phyloP scores from a whole-genome alignment of 129 eudicot species.

The Saussurea involucrata region DNA sequence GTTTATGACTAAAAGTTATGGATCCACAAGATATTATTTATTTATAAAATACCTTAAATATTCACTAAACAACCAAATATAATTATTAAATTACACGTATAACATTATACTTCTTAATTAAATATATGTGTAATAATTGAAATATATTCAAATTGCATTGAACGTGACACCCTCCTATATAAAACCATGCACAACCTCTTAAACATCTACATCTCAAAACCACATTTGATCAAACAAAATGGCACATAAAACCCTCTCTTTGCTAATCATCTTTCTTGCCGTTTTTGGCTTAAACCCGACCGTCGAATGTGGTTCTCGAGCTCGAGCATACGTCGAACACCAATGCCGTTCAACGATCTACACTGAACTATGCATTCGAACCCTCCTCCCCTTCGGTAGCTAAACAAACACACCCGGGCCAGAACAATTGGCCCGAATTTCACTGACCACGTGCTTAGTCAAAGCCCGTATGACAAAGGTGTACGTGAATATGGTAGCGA shows the following conservation, averaged over 20 bases:
- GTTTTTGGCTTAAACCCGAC: constrained; percentile 31
- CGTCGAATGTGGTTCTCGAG: constrained; percentile 40
- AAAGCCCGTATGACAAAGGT: constrained; percentile 50
- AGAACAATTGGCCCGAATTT: constrained; percentile 51
- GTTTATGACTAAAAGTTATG: no score
- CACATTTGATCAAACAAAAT: constrained; percentile 30
- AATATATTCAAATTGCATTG: neutral
- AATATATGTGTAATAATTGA: neutral
- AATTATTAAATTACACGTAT: neutral
- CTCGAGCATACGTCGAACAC: constrained; percentile 44
- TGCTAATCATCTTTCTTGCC: constrained; percentile 31
- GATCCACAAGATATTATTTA: no score
- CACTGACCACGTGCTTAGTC: constrained; percentile 45
- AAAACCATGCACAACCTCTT: constrained; percentile 20
- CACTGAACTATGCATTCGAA: constrained; percentile 40
- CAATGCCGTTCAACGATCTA: constrained; percentile 56
- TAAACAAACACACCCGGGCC: constrained; percentile 31
- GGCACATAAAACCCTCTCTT: constrained; percentile 31
- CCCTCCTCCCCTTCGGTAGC: constrained; percentile 34
- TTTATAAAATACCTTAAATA: no score
- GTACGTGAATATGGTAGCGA: constrained; percentile 44
- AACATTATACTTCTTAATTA: neutral
- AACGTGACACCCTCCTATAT: constrained; percentile 27
- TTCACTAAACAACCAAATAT: no score
- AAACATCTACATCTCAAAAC: neutral